These are phyloP conservation scores for Coemansia sp. DNA, from an alignment of 192 early-diverging fungal species.

Conservation along the genomic window DNA sequence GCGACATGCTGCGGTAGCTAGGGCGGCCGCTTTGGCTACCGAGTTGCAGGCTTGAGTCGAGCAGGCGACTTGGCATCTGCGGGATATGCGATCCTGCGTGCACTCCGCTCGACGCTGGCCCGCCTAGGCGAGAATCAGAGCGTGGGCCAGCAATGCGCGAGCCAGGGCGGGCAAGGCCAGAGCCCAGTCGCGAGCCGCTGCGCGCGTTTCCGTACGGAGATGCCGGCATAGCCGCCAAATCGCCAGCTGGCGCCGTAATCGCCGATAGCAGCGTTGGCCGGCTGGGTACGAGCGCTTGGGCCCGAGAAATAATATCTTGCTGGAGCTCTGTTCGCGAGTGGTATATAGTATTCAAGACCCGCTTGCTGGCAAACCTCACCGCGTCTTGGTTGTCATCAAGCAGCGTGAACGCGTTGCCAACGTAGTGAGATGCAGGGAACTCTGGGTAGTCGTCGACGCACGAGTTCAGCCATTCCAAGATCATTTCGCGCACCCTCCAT, in stretches of 20 bases:
- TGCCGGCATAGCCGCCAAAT: conserved; percentile 34
- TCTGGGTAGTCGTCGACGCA: conserved; percentile 40
- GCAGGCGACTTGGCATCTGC: conserved; percentile 12
- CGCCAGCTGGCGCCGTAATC: conserved; percentile 49
- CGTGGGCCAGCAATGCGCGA: conserved; percentile 39
- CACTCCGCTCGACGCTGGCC: neutral
- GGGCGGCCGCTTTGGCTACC: conserved; percentile 6
- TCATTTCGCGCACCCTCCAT: conserved; percentile 56
- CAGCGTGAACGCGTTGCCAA: conserved; percentile 27
- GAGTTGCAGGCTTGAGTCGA: neutral
- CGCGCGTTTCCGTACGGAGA: conserved; percentile 43
- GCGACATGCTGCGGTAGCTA: conserved; percentile 41
- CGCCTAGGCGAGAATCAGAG: conserved; percentile 29
- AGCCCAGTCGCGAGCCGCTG: conserved; percentile 46
- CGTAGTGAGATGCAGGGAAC: conserved; percentile 41
- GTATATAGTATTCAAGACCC: conserved; percentile 52
- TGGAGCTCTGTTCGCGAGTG: conserved; percentile 44
- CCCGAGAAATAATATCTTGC: conserved; percentile 34
- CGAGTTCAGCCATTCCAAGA: conserved; percentile 44
- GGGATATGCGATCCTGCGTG: conserved; percentile 11
- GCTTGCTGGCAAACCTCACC: conserved; percentile 49
- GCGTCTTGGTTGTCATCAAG: conserved; percentile 56
- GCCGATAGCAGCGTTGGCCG: conserved; percentile 34
- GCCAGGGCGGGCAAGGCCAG: conserved; percentile 26
- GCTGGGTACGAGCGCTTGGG: conserved; percentile 19